Percentiles rank a stretch among this genome's conserved stretches.
These are phyloP conservation scores for Dillenia turbinata DNA, from an alignment of 164 flowering plant species.

Conservation along the genomic window DNA sequence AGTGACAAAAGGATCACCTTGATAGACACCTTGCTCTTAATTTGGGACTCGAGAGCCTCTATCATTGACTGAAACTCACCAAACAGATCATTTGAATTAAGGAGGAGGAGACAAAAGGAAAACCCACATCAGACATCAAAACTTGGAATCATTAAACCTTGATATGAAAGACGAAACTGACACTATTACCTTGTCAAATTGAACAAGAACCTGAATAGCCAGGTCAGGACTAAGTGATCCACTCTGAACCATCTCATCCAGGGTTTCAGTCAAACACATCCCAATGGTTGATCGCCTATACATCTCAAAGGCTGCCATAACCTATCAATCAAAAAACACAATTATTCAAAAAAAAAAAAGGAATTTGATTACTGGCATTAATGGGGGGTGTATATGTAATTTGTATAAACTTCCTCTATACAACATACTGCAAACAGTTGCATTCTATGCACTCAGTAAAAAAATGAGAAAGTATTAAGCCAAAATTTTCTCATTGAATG, in stretches of 20 bases:
- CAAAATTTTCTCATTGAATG: too few species aligned
- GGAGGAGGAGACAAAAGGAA: neutral
- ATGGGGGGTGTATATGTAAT: too few species aligned
- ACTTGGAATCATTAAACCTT: neutral
- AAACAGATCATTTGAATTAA: neutral
- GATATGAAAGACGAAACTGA: neutral
- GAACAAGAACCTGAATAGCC: conserved; percentile 93
- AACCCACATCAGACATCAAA: neutral
- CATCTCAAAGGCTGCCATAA: conserved; percentile 92
- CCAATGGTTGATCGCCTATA: conserved; percentile 94
- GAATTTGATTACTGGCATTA: too few species aligned
- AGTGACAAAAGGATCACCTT: conserved; percentile 15
- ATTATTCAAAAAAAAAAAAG: too few species aligned
- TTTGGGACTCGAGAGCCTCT: conserved; percentile 31
- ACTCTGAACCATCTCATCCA: conserved; percentile 89
- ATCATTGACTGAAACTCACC: conserved; percentile 22
- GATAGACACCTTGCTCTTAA: conserved; percentile 27
- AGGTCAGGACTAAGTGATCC: conserved; percentile 85
- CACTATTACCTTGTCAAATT: conserved; percentile 75
- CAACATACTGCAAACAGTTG: too few species aligned
- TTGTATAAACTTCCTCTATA: too few species aligned
- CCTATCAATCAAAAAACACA: neutral
- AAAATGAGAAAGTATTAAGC: too few species aligned
- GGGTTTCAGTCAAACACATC: conserved; percentile 91
- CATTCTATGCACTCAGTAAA: too few species aligned